Evolutionary conservation across 352 stramenopile species (phyloP).

Genomic region (Pythium oligandrum): DNA sequence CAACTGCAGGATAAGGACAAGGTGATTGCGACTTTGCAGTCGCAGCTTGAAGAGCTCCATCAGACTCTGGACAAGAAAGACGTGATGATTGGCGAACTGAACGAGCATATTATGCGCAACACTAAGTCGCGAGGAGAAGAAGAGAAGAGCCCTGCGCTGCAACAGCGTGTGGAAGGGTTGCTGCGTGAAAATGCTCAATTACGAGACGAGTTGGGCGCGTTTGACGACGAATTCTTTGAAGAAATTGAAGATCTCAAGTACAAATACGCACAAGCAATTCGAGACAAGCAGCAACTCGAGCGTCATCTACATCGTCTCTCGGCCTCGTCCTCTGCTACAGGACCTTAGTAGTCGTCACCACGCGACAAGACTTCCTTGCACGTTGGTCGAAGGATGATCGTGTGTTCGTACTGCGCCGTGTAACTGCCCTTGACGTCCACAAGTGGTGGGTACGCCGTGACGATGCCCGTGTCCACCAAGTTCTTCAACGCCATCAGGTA

Average conservation of each 20-base stretch:
- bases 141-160: neutral
- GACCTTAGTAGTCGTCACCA: constrained; percentile 95
- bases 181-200: constrained; percentile 67
- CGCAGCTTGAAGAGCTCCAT: constrained; percentile 17
- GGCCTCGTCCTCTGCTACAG: neutral
- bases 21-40: constrained; percentile 4
- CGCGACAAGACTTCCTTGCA: constrained; percentile 98
- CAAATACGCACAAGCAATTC: constrained; percentile 86
- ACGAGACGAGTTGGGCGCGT: constrained; percentile 80
- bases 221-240: constrained; percentile 94
- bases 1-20: neutral
- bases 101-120: constrained; percentile 7
- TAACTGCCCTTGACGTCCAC: constrained; percentile 96
- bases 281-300: constrained; percentile 71
- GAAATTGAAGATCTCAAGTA: constrained; percentile 96
- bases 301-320: constrained; percentile 16
- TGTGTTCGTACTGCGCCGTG: constrained; percentile 99
- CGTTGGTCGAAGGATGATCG: constrained; percentile 93
- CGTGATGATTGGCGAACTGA: constrained; percentile 28
- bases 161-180: constrained; percentile 22
- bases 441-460: constrained; percentile 95
- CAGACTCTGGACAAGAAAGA: constrained; percentile 21
- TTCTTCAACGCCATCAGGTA: constrained; percentile 98
- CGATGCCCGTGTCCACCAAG: constrained; percentile 95
- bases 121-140: neutral